Base-by-base conservation (phyloP, 192 early-diverging fungal species). In the Polychytrium aggregatum region DNA sequence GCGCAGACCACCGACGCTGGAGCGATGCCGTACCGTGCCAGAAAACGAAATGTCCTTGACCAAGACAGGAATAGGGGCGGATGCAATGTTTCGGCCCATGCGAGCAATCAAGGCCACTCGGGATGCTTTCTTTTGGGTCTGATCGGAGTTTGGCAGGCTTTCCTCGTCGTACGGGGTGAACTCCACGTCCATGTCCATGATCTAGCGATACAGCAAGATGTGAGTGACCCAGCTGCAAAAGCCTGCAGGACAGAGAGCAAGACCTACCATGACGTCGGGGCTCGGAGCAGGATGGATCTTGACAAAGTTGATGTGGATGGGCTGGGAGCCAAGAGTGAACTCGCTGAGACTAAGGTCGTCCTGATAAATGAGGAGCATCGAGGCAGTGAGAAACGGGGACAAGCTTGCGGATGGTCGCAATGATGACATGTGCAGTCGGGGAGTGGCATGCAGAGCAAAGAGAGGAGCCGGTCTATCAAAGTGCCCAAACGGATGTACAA, bases 161-260 rank as follows among this genome's bases (percentile, higher is more conserved):
- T 83, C 65, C 43, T 78, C 68, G 58, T 92, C 90, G 46, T 87
- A 82, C 9, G 90, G 89, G 37, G 75, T 78, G 60, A 92, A 92
- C 37, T 82, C 78, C 11, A 88, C 64, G 49, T 84, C 85, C 86
- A 82, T 90, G 68, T 92, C 90, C 90, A 94, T 92, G 38, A 85
- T 62, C 72, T 78, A 52, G 13, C 24, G 14, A n/a, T 36, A 37
- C 31, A n/a, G 2, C 24, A 45, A 28, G 33, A 22, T 46, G 38
- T 44, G 29, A 13, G 39, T 24, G 27, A 30, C 9, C 17, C 28
- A 34, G 2, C 38, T 36, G 18, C 45, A 25, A 24, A 22, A 16
- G 31, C 28, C 30, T 14, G 14, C 55, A 10, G 13, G 10, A 18
- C 28, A 10, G 25, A 25, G 18, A 22, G 4, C 45, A 5, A 2